Evolutionary conservation across 1,284 basidiomycete genomes (phyloP), one percentile per base, ranked within the genome.

Genomic region (Cryptococcus jaspeensis): DNA sequence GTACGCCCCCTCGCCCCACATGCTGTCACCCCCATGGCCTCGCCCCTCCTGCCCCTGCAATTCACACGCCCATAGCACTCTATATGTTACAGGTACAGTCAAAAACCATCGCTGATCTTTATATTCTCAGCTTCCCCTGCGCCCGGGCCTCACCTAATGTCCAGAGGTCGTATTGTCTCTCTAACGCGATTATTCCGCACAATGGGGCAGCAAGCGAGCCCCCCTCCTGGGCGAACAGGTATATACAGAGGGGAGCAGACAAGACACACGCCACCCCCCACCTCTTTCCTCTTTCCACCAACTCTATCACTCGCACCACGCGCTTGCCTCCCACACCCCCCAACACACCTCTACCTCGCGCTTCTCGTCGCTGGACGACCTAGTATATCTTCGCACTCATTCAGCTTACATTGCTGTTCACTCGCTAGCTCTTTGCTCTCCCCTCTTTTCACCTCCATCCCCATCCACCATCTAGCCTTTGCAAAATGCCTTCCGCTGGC

Each of bases 121-220:
- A 5, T 32, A 32, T 32, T 9, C 28, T 32, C 28, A 32, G 5
- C 28, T 32, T 32, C 28, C 28, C 28, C 28, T 32, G 28, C 28
- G 28, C 28, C 28, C 28, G 28, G 28, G 5, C 37, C 37, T 48
- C 32, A 32, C 23, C 42, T 23, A 28, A 28, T 43, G 22, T 18
- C 37, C 11, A 46, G 15, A 23, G 50, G 22, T 38, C 38, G 44
- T 58, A 58, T 58, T 58, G 56, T 58, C 41, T 44, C 23, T 58
- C 25, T 38, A 8, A 50, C 56, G 51, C 18, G 15, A 32, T 32
- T 9, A 32, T 9, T 9, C 28, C 28, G 9, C 28, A 44, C 25
- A n/a, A 23, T 25, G 25, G 43, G 2, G 13, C 20, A 44, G 43
- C 28, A 32, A 5, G 28, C 28, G 28, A 32, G 28, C 5, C 5